phyloP scores from a whole-genome alignment of 768 basidiomycete genomes.

The Sistotremastrum suecicum region DNA sequence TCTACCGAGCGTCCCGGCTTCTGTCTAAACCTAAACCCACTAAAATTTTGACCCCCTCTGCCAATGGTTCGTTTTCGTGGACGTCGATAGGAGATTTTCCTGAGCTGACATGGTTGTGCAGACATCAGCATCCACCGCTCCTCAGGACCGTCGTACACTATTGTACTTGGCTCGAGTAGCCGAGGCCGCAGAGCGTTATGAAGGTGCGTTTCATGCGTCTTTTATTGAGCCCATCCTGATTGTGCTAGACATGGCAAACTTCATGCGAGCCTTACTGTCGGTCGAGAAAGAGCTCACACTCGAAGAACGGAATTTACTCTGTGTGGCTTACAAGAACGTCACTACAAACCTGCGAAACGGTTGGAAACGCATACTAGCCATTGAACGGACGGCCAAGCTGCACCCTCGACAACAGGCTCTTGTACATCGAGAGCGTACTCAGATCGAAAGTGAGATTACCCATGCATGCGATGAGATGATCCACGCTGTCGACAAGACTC shows the following conservation, averaged over 20 bases:
- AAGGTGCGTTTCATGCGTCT: constrained; percentile 34
- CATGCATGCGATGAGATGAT: constrained; percentile 73
- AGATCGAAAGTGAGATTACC: constrained; percentile 65
- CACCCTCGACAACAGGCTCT: constrained; percentile 39
- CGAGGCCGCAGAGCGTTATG: constrained; percentile 80
- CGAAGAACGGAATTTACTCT: constrained; percentile 81
- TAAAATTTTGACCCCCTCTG: too few relatives aligned
- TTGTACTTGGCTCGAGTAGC: constrained; percentile 68
- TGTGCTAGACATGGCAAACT: constrained; percentile 26
- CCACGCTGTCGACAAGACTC: constrained; percentile 43
- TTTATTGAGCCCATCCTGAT: too few relatives aligned
- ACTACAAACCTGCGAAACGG: constrained; percentile 73
- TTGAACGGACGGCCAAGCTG: constrained; percentile 53
- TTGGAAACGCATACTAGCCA: constrained; percentile 68
- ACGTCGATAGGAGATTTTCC: too few relatives aligned
- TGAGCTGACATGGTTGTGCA: too few relatives aligned
- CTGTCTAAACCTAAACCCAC: too few relatives aligned
- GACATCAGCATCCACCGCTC: background rate
- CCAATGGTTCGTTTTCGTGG: too few relatives aligned
- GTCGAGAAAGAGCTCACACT: constrained; percentile 57
- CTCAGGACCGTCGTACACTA: background rate
- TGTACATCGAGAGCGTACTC: constrained; percentile 57
- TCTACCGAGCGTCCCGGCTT: too few relatives aligned
- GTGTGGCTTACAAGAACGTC: constrained; percentile 83
- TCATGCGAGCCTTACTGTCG: constrained; percentile 58